Evolutionary conservation across 208 protist genomes (phyloP).

Genomic region (Trypanosoma grayi): DNA sequence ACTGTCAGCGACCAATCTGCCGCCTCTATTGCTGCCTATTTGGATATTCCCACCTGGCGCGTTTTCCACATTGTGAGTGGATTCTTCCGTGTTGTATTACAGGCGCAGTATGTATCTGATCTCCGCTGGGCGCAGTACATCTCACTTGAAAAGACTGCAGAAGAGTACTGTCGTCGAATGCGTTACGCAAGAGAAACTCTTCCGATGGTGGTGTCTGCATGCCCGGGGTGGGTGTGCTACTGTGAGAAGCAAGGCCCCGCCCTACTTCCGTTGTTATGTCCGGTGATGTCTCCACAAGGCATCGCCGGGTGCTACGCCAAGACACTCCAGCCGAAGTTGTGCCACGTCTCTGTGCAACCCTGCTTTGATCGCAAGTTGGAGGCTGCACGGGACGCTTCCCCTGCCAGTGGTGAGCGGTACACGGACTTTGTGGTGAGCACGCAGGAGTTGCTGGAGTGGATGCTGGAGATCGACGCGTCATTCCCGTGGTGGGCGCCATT

Average conservation of each 20-base stretch:
- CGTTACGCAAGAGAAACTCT: constrained; percentile 33
- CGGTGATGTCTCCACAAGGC: constrained; percentile 95
- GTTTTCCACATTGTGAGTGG: constrained; percentile 55
- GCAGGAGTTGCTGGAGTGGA: constrained; percentile 90
- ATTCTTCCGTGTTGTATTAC: constrained; percentile 66
- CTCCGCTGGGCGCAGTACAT: constrained; percentile 72
- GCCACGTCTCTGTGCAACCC: constrained; percentile 96
- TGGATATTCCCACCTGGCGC: constrained; percentile 30
- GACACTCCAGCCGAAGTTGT: constrained; percentile 33
- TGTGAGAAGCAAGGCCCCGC: constrained; percentile 95
- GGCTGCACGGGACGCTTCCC: constrained; percentile 86
- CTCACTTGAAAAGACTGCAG: constrained; percentile 62
- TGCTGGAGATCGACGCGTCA: constrained; percentile 50
- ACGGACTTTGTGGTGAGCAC: constrained; percentile 97
- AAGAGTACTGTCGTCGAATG: constrained; percentile 76
- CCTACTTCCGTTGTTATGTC: constrained; percentile 93
- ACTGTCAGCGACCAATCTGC: constrained; percentile 92
- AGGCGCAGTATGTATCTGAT: constrained; percentile 70
- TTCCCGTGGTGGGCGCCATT: constrained; percentile 47
- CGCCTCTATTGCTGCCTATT: constrained; percentile 90
- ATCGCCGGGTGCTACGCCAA: constrained; percentile 95
- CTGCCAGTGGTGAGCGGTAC: constrained; percentile 41
- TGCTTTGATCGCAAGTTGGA: constrained; percentile 99
- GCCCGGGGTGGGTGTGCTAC: constrained; percentile 98
- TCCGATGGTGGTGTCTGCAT: constrained; percentile 94